These are phyloP conservation scores for Pleurotus citrinopileatus DNA, from an alignment of 768 basidiomycete genomes.

Conservation along the genomic window DNA sequence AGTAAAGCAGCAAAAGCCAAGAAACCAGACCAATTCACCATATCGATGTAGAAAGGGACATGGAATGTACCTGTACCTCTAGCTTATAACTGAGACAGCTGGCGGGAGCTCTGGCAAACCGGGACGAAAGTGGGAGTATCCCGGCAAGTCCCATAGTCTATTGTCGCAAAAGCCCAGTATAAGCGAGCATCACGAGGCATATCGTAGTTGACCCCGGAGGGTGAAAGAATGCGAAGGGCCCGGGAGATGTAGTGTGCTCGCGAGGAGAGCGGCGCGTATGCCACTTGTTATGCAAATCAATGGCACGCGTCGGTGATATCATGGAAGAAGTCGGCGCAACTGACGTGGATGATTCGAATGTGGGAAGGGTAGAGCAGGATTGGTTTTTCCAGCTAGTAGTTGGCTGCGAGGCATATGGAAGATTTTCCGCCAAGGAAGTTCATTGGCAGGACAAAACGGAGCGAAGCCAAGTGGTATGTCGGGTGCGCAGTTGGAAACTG, in stretches of 20 bases:
- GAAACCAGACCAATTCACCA: conserved; percentile 7
- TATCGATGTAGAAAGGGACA: neutral
- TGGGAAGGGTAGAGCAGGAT: too few species aligned
- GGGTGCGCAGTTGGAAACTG: too few species aligned
- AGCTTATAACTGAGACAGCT: neutral
- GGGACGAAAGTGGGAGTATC: neutral
- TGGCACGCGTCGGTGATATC: neutral
- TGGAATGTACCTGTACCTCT: neutral
- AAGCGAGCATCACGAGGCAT: neutral
- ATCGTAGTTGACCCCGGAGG: neutral
- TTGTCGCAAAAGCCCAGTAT: too few species aligned
- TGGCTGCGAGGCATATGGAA: too few species aligned
- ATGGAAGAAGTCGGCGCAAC: neutral
- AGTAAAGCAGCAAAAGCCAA: conserved; percentile 14
- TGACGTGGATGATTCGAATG: neutral
- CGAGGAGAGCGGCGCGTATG: too few species aligned
- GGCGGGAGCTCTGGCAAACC: neutral
- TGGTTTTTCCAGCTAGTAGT: too few species aligned
- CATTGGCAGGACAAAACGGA: too few species aligned
- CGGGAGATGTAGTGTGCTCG: neutral
- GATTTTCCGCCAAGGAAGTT: too few species aligned
- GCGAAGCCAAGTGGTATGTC: too few species aligned
- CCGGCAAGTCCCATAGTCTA: neutral
- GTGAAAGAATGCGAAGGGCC: neutral
- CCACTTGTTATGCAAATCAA: neutral